Evolutionary conservation across 2,329 filamentous ascomycete genomes (phyloP).

Genomic region (Rugonectria rugulosa): DNA sequence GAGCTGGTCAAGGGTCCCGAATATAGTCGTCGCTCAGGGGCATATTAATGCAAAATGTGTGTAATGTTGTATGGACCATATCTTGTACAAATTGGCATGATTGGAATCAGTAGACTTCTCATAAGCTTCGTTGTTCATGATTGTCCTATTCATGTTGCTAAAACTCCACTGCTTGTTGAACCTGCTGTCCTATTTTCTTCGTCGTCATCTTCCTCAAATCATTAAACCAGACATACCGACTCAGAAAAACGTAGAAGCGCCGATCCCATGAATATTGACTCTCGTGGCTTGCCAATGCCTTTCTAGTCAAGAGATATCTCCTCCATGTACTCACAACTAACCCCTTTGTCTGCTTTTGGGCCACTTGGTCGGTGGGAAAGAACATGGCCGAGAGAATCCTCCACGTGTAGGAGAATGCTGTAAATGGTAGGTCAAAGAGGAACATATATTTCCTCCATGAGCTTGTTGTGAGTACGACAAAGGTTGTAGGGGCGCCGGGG

Average conservation of each 20-base stretch:
- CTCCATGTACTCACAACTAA: not conserved
- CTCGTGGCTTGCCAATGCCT: not conserved
- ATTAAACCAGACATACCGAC: conserved; percentile 5
- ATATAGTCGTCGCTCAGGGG: conserved; percentile 55
- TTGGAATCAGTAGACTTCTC: too few relatives aligned
- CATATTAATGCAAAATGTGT: too few relatives aligned
- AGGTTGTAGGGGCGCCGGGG: not conserved
- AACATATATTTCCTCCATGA: not conserved
- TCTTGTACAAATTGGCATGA: too few relatives aligned
- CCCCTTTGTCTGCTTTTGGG: not conserved
- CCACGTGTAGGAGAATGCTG: not conserved
- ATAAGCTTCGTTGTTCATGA: too few relatives aligned
- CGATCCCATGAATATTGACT: conserved; percentile 1
- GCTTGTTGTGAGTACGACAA: not conserved
- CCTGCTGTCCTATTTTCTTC: too few relatives aligned
- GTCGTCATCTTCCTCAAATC: not conserved
- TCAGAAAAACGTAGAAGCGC: not conserved
- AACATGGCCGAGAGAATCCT: not conserved
- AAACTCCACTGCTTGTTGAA: too few relatives aligned
- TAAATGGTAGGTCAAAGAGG: not conserved
- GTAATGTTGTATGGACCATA: too few relatives aligned
- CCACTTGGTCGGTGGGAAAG: not conserved
- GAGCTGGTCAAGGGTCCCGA: conserved; percentile 52
- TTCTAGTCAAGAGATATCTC: not conserved
- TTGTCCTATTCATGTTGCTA: too few relatives aligned